phyloP scores from a whole-genome alignment of 2,329 filamentous ascomycete genomes.

The Fusarium siculi region DNA sequence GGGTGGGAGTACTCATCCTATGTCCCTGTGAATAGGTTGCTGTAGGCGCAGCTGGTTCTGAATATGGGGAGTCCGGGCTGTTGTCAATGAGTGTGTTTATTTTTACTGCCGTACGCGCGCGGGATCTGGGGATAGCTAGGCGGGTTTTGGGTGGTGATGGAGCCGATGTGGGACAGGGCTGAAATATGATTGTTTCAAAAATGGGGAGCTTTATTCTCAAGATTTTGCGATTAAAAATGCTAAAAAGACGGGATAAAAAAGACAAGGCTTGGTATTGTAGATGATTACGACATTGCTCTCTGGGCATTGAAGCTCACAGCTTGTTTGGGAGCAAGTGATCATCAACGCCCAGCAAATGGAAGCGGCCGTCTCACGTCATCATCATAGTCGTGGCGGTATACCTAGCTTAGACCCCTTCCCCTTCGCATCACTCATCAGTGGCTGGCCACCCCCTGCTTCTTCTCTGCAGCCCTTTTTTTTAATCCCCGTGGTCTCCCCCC shows the following conservation, averaged over 20 bases:
- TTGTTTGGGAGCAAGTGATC: conserved; percentile 11
- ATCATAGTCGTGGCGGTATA: conserved; percentile 30
- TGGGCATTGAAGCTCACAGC: background rate
- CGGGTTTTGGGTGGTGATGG: background rate
- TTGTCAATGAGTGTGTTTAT: background rate
- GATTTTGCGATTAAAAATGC: background rate
- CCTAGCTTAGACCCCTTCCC: background rate
- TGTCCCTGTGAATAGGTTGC: background rate
- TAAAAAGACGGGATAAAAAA: background rate
- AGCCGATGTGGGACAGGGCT: conserved; percentile 17
- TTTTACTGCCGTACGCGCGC: background rate
- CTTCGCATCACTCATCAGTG: conserved; percentile 12
- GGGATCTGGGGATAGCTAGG: background rate
- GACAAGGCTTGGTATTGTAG: background rate
- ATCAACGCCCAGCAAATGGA: conserved; percentile 21
- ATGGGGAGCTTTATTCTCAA: background rate
- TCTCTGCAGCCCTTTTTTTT: conserved; percentile 11
- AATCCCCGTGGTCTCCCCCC: background rate
- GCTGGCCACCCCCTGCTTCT: conserved; percentile 3
- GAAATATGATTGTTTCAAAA: conserved; percentile 10
- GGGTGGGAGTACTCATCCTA: background rate
- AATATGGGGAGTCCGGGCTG: conserved; percentile 14
- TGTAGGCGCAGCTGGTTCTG: conserved; percentile 15
- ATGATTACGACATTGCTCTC: conserved; percentile 2
- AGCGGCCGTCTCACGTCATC: conserved; percentile 41